Conservation (phyloP, 2,329 filamentous ascomycete genomes). For the Trichoderma sp. region DNA sequence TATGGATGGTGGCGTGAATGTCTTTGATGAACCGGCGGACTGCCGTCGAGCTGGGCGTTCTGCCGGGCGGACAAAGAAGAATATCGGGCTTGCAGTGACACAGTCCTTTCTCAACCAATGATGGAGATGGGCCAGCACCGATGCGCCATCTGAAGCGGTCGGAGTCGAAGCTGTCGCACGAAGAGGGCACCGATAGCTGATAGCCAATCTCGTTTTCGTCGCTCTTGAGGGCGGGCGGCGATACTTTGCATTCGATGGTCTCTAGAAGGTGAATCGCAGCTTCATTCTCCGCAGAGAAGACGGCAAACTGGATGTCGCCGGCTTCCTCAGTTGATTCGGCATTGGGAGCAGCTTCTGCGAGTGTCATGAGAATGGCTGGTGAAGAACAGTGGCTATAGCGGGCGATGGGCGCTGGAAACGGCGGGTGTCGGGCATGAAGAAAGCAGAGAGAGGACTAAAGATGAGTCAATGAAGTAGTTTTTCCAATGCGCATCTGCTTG, state of each 20-base stretch:
- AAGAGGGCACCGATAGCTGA: neutral
- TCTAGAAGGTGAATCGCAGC: slow-evolving; percentile 1
- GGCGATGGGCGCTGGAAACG: neutral
- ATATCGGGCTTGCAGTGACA: neutral
- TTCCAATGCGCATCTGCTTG: neutral
- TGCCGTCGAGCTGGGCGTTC: neutral
- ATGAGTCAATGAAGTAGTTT: neutral
- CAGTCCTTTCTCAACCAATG: neutral
- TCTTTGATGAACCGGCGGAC: slow-evolving; percentile 13
- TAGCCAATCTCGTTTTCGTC: neutral
- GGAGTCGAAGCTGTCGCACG: neutral
- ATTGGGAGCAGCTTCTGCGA: neutral
- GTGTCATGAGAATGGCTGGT: neutral
- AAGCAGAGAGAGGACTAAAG: neutral
- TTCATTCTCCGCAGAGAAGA: slow-evolving; percentile 7
- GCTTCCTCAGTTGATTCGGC: neutral
- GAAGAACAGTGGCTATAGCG: neutral
- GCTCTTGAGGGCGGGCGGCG: neutral
- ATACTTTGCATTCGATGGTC: neutral
- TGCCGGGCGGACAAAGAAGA: neutral
- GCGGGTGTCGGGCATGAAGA: neutral
- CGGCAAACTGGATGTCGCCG: neutral
- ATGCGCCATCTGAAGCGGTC: neutral
- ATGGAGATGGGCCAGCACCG: neutral
- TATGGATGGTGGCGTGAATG: slow-evolving; percentile 8